Percentiles rank a stretch among this genome's conserved stretches.
Evolutionary conservation across 108 stramenopile species (phyloP).

Genomic region (Cyclostephanos tholiformis): DNA sequence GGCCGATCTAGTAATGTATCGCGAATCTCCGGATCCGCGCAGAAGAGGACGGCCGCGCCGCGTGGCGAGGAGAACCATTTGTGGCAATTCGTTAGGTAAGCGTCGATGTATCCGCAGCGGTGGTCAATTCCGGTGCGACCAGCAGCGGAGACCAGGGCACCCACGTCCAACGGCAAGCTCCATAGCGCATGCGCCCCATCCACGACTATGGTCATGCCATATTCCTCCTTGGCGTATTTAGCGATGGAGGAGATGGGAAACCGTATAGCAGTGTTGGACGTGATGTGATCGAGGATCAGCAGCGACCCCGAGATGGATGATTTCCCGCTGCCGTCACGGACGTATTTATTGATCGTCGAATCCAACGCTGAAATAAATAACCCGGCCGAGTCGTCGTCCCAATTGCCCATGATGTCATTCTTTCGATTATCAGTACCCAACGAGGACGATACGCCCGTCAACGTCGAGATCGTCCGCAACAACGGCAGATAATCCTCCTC

Average conservation of each 20-base stretch:
- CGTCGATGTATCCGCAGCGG: slow-evolving; percentile 40
- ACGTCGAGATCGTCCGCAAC: slow-evolving; percentile 8
- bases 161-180: slow-evolving; percentile 49
- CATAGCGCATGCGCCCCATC: slow-evolving; percentile 80
- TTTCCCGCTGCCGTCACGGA: slow-evolving; percentile 2
- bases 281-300: slow-evolving; percentile 70
- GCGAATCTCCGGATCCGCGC: slow-evolving; percentile 45
- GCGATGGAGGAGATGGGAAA: slow-evolving; percentile 60
- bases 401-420: slow-evolving; percentile 10
- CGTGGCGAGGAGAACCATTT: slow-evolving; percentile 78
- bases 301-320: slow-evolving; percentile 42
- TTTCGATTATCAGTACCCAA: no score
- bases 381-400: slow-evolving; percentile 26
- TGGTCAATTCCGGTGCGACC: neutral
- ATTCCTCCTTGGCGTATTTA: slow-evolving; percentile 50
- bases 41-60: slow-evolving; percentile 64
- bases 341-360: slow-evolving; percentile 14
- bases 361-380: slow-evolving; percentile 49
- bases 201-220: slow-evolving; percentile 56
- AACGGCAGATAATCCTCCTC: slow-evolving; percentile 43
- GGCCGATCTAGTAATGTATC: slow-evolving; percentile 59
- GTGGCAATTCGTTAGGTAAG: slow-evolving; percentile 71
- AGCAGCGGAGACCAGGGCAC: slow-evolving; percentile 9
- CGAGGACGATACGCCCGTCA: neutral
- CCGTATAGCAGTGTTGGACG: slow-evolving; percentile 74